A percentile compares a stretch with the other conserved stretches of the same genome.
Conservation (phyloP, 108 stramenopile genomes). For the Hondaea fermentalgiana region DNA sequence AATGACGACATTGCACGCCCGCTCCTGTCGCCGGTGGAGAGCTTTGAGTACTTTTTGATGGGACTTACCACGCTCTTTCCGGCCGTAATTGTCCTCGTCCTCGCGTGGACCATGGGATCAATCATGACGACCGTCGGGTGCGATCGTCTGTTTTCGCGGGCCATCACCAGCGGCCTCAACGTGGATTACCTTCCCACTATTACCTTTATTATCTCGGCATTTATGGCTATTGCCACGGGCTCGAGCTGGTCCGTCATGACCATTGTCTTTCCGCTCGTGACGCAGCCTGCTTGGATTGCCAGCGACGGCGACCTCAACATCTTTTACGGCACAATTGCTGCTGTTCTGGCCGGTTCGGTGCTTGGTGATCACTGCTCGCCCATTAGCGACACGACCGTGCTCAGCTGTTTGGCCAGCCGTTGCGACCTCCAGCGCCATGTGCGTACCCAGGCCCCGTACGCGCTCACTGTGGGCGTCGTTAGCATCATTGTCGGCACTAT, state of each 20-base stretch:
- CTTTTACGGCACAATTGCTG: slow-evolving; percentile 46
- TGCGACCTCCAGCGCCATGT: slow-evolving; percentile 53
- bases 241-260: slow-evolving; percentile 67
- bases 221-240: slow-evolving; percentile 62
- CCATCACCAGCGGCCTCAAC: slow-evolving; percentile 40
- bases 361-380: slow-evolving; percentile 66
- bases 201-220: slow-evolving; percentile 49
- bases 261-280: slow-evolving; percentile 58
- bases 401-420: slow-evolving; percentile 49
- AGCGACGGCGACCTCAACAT: slow-evolving; percentile 49
- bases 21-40: slow-evolving; percentile 34
- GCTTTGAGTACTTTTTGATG: slow-evolving; percentile 40
- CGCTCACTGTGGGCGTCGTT: slow-evolving; percentile 33
- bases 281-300: slow-evolving; percentile 51
- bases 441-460: slow-evolving; percentile 63
- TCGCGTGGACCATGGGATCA: slow-evolving; percentile 56
- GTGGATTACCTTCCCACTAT: slow-evolving; percentile 48
- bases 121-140: slow-evolving; percentile 49
- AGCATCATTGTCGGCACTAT: slow-evolving; percentile 39
- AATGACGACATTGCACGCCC: neutral
- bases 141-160: slow-evolving; percentile 45
- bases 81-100: slow-evolving; percentile 35
- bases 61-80: slow-evolving; percentile 46
- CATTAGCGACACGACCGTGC: slow-evolving; percentile 65
- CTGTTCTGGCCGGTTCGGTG: slow-evolving; percentile 54